Evolutionary conservation across 2,329 filamentous ascomycete species (phyloP).

Genomic region (Fusarium keratoplasticum): DNA sequence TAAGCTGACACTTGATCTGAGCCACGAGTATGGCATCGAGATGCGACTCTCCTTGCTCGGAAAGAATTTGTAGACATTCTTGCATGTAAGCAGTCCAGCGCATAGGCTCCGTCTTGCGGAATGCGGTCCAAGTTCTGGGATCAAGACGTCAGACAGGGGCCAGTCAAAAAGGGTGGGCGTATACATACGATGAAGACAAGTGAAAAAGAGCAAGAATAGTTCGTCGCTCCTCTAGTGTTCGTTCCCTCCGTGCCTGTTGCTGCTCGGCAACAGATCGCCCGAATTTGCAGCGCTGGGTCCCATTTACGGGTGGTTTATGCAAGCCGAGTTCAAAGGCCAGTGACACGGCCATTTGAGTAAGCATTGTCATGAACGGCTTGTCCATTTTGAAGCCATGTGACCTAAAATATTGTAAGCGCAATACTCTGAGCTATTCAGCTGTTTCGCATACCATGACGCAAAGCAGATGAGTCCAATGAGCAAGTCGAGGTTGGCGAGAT

Average conservation of each 20-base stretch:
- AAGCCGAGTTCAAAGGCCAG: constrained; percentile 55
- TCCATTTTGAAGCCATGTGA: constrained; percentile 37
- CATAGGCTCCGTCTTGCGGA: constrained; percentile 52
- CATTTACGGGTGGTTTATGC: constrained; percentile 21
- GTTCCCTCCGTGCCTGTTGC: neutral
- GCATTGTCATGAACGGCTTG: constrained; percentile 53
- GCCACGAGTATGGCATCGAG: constrained; percentile 13
- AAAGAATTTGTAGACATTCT: constrained; percentile 60
- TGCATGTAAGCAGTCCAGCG: constrained; percentile 67
- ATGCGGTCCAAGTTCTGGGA: constrained; percentile 44
- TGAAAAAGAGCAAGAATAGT: constrained; percentile 33
- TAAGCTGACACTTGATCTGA: constrained; percentile 28
- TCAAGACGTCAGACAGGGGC: neutral
- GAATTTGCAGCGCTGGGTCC: neutral
- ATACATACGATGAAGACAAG: constrained; percentile 44
- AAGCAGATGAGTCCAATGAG: constrained; percentile 45
- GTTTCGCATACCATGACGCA: constrained; percentile 40
- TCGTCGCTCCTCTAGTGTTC: constrained; percentile 26
- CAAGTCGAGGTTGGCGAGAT: constrained; percentile 44
- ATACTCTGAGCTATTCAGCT: too few species aligned
- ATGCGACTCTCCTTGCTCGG: constrained; percentile 19
- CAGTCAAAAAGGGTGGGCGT: neutral
- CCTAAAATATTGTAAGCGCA: constrained; percentile 26
- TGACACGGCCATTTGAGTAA: constrained; percentile 51
- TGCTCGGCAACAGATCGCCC: neutral